Evolutionary conservation across 2,329 filamentous ascomycete species (phyloP), one percentile per base, ranked within the genome.

Genomic region (Fusarium sp.): DNA sequence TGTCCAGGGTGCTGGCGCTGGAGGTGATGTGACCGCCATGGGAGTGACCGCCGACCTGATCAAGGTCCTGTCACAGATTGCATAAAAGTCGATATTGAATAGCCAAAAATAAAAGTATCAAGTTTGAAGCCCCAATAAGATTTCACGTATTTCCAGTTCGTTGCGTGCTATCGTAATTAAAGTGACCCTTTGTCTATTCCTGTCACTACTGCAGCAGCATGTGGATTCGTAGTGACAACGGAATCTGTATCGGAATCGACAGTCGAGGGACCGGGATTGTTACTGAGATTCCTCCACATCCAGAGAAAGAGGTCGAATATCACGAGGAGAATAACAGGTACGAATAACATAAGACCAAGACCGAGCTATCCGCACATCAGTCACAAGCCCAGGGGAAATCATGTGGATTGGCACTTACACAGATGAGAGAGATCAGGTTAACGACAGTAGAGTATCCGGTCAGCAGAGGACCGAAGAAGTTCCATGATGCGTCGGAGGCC

Each of bases 1-100:
- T 77, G 89, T 99, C 68, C 95, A 98, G 83, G 96, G 96, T 63
- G 94, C 93, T 35, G 96, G 94, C 65, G 96, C 96, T 26, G 96
- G 96, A 74, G 94, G 93, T 69, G 94, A 98, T 43, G 94, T 98
- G 54, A 99, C 96, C 33, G 96, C 96, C 28, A 98, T 98, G 95
- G 96, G 96, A 63, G 95, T 99, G 46, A 94, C 93, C n/a, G 90
- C 89, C 47, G 96, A 99, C 83, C 82, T 99, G 75, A 86, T 98
- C 79, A 98, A 97, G 85, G 93, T 97, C 37, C 77, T 98, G 64
- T 86, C 91, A 72, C 85, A 93, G 77, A 85, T 97, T 76, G 84
- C 84, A 60, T 82, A 77, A 77, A 72, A 66, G 63, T 61, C 62
- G 42, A 62, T 57, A 62, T 41, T 47, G 49, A 50, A 66, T 57